Evolutionary conservation across 2,329 filamentous ascomycete genomes (phyloP).

Genomic region (Grosmannia serpens): DNA sequence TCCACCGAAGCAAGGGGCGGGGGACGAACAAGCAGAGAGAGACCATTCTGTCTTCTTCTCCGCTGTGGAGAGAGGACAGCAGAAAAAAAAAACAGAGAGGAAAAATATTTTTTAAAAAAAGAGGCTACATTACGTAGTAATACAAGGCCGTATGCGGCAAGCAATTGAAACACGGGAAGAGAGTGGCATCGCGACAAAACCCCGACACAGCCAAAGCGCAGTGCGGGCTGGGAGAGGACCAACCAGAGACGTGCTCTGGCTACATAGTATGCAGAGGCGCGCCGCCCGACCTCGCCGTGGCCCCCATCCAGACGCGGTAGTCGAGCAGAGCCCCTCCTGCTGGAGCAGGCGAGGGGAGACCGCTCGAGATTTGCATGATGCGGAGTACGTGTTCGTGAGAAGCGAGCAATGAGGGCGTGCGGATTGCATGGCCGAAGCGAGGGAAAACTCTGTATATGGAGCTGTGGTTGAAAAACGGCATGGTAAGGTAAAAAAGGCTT

Average conservation of each 20-base stretch:
- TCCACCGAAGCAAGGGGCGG: not conserved
- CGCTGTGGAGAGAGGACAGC: not conserved
- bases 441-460: not conserved
- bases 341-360: not conserved
- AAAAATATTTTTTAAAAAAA: too few relatives aligned
- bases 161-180: conserved; percentile 8
- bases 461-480: not conserved
- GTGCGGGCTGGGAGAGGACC: not conserved
- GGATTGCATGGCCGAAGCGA: not conserved
- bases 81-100: too few relatives aligned
- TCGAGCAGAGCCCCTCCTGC: not conserved
- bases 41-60: not conserved
- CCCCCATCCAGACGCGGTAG: not conserved
- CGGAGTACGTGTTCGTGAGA: not conserved
- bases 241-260: not conserved
- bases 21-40: not conserved
- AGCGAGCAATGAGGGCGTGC: not conserved
- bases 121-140: not conserved
- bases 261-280: not conserved
- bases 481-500: not conserved
- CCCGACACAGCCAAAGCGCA: conserved; percentile 6
- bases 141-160: not conserved
- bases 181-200: not conserved
- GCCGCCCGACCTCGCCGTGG: not conserved
- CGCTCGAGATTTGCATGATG: not conserved